A percentile compares a stretch with the other conserved stretches of the same genome.
Conservation (phyloP, 805 yeast genomes). For the Zygoascus flipseniorum region DNA sequence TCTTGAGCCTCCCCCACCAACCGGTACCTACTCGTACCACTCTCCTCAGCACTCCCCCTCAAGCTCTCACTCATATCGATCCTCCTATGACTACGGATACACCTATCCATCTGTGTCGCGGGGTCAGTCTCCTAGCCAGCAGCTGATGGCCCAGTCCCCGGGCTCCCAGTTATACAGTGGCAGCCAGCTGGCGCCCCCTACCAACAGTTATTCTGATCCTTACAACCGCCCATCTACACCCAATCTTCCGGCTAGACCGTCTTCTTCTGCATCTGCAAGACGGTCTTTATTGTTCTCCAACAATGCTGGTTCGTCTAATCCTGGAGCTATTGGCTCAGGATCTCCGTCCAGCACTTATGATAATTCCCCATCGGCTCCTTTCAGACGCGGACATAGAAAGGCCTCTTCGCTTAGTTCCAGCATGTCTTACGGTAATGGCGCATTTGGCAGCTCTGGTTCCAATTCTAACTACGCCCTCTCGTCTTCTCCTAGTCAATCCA, state of each 20-base stretch:
- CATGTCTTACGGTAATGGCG: background rate
- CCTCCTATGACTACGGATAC: background rate
- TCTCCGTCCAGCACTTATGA: background rate
- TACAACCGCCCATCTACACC: constrained; percentile 16
- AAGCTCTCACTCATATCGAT: background rate
- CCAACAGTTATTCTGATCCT: background rate
- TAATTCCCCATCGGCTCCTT: constrained; percentile 5
- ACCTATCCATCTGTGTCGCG: background rate
- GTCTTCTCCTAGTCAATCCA: background rate
- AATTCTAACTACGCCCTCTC: background rate
- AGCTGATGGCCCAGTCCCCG: background rate
- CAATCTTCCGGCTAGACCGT: constrained; percentile 18
- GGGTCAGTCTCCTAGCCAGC: background rate
- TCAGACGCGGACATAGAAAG: constrained; percentile 21
- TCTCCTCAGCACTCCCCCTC: background rate
- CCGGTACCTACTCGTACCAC: background rate
- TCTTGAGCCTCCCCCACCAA: background rate
- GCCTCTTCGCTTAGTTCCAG: constrained; percentile 20
- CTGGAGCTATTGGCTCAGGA: constrained; percentile 3
- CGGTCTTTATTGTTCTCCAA: constrained; percentile 9
- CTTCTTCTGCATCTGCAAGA: constrained; percentile 15
- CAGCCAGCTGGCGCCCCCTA: background rate
- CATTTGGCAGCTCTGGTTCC: background rate
- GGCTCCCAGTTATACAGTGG: background rate
- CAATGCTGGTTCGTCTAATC: constrained; percentile 2